phyloP scores from a whole-genome alignment of 306 rosid species.

The Vigna mungo region DNA sequence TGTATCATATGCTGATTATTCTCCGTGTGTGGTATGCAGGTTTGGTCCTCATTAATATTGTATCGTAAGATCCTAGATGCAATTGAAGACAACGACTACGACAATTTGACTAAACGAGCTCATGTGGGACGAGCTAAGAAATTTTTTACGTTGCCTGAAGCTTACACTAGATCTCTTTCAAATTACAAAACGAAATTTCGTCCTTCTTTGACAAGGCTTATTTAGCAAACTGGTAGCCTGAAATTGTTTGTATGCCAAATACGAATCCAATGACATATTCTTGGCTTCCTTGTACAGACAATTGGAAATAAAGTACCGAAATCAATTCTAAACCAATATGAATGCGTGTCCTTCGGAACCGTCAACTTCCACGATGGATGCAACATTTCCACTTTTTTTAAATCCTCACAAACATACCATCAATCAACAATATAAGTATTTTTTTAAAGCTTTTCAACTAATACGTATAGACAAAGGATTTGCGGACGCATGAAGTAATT shows the following conservation, averaged over 20 bases:
- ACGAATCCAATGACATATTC: neutral
- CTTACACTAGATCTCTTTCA: slow-evolving; percentile 73
- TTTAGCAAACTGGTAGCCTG: slow-evolving; percentile 9
- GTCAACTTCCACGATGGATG: neutral
- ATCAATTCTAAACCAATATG: neutral
- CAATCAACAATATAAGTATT: neutral
- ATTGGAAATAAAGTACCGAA: neutral
- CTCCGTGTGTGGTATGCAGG: slow-evolving; percentile 56
- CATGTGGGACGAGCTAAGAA: slow-evolving; percentile 72
- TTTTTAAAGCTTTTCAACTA: neutral
- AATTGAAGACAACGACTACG: slow-evolving; percentile 78
- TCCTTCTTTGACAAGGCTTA: slow-evolving; percentile 30
- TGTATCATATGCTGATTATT: neutral
- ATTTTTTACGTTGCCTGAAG: slow-evolving; percentile 68
- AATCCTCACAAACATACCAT: neutral
- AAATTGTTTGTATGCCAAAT: neutral
- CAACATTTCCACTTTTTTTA: neutral
- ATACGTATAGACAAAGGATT: neutral
- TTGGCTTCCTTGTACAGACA: slow-evolving; percentile 6
- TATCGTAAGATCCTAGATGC: slow-evolving; percentile 80
- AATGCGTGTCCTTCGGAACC: neutral
- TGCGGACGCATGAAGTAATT: neutral
- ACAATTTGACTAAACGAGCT: slow-evolving; percentile 83
- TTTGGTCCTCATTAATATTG: slow-evolving; percentile 79
- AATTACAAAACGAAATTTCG: slow-evolving; percentile 15